A percentile compares a stretch with the other conserved stretches of the same genome.
Evolutionary conservation across 306 rosid genomes (phyloP).

Genomic region (Cucurbita maxima): DNA sequence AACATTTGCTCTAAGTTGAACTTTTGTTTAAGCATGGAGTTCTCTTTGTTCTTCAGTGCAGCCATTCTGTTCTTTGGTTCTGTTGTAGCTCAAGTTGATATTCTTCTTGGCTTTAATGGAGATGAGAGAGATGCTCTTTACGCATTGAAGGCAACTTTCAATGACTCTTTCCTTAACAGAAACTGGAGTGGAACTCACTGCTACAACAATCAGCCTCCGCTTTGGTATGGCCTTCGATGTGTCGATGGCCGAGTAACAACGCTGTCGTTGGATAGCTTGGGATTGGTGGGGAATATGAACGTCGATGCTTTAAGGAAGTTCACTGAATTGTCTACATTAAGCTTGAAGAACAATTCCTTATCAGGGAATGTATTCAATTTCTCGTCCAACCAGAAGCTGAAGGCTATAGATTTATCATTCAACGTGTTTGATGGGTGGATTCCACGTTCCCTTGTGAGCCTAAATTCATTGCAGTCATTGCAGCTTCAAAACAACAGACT

Average conservation of each 20-base stretch:
- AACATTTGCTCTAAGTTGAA: background rate
- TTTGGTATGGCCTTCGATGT: constrained; percentile 40
- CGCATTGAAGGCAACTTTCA: constrained; percentile 20
- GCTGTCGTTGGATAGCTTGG: constrained; percentile 14
- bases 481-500: constrained; percentile 23
- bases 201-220: constrained; percentile 5
- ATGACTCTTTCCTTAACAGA: constrained; percentile 15
- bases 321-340: constrained; percentile 19
- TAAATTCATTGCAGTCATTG: constrained; percentile 19
- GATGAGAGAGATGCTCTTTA: constrained; percentile 29
- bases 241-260: constrained; percentile 12
- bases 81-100: constrained; percentile 16
- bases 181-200: constrained; percentile 34
- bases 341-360: constrained; percentile 32
- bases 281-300: constrained; percentile 12
- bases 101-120: background rate
- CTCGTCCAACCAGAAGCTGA: constrained; percentile 18
- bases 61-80: background rate
- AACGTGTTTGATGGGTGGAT: constrained; percentile 21
- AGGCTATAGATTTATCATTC: constrained; percentile 21
- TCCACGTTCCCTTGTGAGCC: constrained; percentile 13
- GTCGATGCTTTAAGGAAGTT: constrained; percentile 9
- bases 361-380: constrained; percentile 18
- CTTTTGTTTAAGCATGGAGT: background rate
- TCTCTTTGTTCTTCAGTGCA: background rate